Percentiles rank a stretch among this genome's conserved stretches.
Conservation (phyloP, 1,284 basidiomycete genomes). For the Moesziomyces sp. region DNA sequence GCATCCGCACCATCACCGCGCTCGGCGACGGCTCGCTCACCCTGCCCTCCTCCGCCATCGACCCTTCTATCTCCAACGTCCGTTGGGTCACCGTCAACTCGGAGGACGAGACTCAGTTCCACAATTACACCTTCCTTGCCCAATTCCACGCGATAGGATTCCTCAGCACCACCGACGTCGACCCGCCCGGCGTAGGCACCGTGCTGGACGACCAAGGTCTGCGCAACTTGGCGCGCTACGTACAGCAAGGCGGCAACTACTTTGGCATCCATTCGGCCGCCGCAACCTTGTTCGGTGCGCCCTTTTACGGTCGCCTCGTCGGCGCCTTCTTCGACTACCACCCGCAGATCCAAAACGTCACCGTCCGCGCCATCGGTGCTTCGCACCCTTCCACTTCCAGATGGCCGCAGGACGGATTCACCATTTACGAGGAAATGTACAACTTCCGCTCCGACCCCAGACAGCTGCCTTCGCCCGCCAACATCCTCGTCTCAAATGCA, state of each 20-base stretch:
- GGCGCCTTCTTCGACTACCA: slow-evolving; percentile 82
- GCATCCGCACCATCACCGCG: slow-evolving; percentile 73
- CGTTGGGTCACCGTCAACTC: slow-evolving; percentile 41
- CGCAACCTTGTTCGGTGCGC: slow-evolving; percentile 76
- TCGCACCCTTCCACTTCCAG: slow-evolving; percentile 45
- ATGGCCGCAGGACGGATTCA: slow-evolving; percentile 28
- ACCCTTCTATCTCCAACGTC: slow-evolving; percentile 18
- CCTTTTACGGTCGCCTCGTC: slow-evolving; percentile 72
- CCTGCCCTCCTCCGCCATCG: slow-evolving; percentile 69
- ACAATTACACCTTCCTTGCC: slow-evolving; percentile 34
- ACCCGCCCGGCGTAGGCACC: slow-evolving; percentile 62
- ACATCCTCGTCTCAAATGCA: slow-evolving; percentile 54
- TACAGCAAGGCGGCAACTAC: slow-evolving; percentile 79
- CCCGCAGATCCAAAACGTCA: slow-evolving; percentile 74
- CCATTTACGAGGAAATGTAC: slow-evolving; percentile 71
- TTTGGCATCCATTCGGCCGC: slow-evolving; percentile 78
- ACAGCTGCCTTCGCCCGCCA: slow-evolving; percentile 64
- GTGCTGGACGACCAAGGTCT: slow-evolving; percentile 76
- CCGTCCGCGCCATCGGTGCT: slow-evolving; percentile 18
- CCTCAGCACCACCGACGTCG: slow-evolving; percentile 77
- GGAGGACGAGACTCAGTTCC: slow-evolving; percentile 45
- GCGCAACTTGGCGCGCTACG: slow-evolving; percentile 75
- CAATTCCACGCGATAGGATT: slow-evolving; percentile 72
- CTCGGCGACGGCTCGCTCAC: slow-evolving; percentile 74
- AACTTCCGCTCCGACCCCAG: slow-evolving; percentile 82